Evolutionary conservation across 257 asterid genomes (phyloP).

Genomic region (Jacaranda copaia): DNA sequence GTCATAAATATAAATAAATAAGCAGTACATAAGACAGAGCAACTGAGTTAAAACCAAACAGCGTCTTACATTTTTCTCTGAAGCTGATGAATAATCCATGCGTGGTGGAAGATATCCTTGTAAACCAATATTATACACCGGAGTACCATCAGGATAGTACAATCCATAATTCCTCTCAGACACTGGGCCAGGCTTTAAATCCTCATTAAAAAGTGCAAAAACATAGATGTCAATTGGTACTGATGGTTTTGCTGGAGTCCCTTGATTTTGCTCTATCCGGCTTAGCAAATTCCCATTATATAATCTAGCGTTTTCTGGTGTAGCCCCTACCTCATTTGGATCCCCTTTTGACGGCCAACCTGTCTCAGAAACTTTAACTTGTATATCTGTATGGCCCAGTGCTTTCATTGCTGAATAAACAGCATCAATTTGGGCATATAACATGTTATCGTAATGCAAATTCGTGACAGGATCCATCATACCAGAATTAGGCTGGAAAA

Average conservation of each 20-base stretch:
- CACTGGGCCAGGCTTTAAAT: conserved; percentile 84
- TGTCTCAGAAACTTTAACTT: conserved; percentile 84
- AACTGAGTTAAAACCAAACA: background rate
- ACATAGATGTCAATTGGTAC: conserved; percentile 77
- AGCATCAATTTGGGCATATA: conserved; percentile 91
- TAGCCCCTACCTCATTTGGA: conserved; percentile 79
- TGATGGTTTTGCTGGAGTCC: conserved; percentile 88
- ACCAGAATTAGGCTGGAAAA: conserved; percentile 79
- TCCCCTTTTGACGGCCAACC: conserved; percentile 99
- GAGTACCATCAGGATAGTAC: conserved; percentile 82
- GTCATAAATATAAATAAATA: too few relatives aligned
- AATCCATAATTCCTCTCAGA: conserved; percentile 96
- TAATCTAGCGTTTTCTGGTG: conserved; percentile 73
- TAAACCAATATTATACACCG: conserved; percentile 80
- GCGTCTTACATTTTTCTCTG: conserved; percentile 60
- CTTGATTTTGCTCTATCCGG: conserved; percentile 63
- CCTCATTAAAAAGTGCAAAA: conserved; percentile 93
- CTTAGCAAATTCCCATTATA: conserved; percentile 76
- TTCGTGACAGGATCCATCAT: conserved; percentile 60
- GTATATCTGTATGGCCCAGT: conserved; percentile 65
- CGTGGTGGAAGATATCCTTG: conserved; percentile 71
- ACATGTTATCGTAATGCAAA: conserved; percentile 88
- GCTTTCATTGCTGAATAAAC: conserved; percentile 85
- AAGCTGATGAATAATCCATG: conserved; percentile 79
- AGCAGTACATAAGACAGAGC: background rate